Evolutionary conservation across 2,329 filamentous ascomycete genomes (phyloP).

Genomic region (Coniosporium tulheliwenetii): DNA sequence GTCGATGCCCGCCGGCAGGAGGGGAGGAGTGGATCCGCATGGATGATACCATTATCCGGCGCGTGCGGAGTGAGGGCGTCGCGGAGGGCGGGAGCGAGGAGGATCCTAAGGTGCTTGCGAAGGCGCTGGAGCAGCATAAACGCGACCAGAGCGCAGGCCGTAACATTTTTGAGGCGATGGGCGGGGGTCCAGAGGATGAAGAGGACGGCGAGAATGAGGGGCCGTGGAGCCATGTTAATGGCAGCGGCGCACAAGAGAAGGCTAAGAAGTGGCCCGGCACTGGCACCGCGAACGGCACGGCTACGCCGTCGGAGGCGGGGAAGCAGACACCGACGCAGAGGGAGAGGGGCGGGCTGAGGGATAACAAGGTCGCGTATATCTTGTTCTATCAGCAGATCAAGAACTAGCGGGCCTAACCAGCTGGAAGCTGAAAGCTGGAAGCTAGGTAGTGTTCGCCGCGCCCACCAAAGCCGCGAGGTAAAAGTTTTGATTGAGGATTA

Average conservation of each 20-base stretch:
- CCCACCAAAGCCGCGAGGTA: too few species aligned
- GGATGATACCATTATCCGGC: slow-evolving; percentile 81
- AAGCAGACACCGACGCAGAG: slow-evolving; percentile 31
- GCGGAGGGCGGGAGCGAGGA: slow-evolving; percentile 75
- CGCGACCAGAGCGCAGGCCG: slow-evolving; percentile 34
- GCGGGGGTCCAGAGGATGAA: slow-evolving; percentile 46
- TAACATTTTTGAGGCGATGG: slow-evolving; percentile 59
- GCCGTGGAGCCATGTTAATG: slow-evolving; percentile 76
- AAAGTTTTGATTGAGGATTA: too few species aligned
- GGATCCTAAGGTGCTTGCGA: slow-evolving; percentile 51
- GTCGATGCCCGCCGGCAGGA: slow-evolving; percentile 94
- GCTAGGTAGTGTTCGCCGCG: too few species aligned
- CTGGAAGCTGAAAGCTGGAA: too few species aligned
- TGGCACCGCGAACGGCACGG: slow-evolving; percentile 48
- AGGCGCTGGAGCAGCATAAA: slow-evolving; percentile 51
- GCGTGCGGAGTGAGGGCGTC: slow-evolving; percentile 76
- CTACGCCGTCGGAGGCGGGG: slow-evolving; percentile 34
- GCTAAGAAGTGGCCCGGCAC: slow-evolving; percentile 48
- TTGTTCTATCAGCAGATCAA: slow-evolving; percentile 77
- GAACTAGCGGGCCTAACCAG: slow-evolving; percentile 1
- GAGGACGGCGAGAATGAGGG: slow-evolving; percentile 46
- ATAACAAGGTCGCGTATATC: slow-evolving; percentile 95
- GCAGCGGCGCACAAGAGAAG: slow-evolving; percentile 29
- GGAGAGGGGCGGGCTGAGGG: slow-evolving; percentile 48
- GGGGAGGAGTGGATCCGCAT: slow-evolving; percentile 92